Conservation (phyloP, 306 rosid species). For the Bauhinia variegata region DNA sequence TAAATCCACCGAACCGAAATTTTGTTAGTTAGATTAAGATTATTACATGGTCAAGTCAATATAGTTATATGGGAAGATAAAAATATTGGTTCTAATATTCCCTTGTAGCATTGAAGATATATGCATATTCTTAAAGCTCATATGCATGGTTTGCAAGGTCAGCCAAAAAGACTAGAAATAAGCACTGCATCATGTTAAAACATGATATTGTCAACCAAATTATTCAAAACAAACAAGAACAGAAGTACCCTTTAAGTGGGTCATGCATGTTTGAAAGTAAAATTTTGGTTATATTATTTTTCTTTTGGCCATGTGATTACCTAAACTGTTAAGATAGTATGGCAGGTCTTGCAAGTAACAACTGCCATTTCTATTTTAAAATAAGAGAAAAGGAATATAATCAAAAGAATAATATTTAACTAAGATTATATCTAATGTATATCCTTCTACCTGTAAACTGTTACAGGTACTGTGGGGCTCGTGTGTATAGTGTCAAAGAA, state of each 20-base stretch:
- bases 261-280: neutral
- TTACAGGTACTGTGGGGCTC: conserved; percentile 42
- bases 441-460: conserved; percentile 31
- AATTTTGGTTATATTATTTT: neutral
- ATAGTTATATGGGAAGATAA: no score
- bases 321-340: neutral
- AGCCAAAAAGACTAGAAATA: neutral
- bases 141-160: no score
- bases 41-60: no score
- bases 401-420: neutral
- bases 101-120: no score
- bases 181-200: neutral
- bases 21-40: no score
- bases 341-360: conserved; percentile 31
- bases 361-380: conserved; percentile 13
- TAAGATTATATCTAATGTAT: neutral
- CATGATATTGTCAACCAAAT: conserved; percentile 10
- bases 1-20: no score
- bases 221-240: neutral
- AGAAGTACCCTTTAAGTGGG: conserved; percentile 8
- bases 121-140: no score
- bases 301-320: neutral
- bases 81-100: no score
- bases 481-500: conserved; percentile 50
- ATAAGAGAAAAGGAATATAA: neutral